These are phyloP conservation scores for Penicillium simplicissimum DNA, from an alignment of 495 filamentous ascomycete genomes.

Conservation along the genomic window DNA sequence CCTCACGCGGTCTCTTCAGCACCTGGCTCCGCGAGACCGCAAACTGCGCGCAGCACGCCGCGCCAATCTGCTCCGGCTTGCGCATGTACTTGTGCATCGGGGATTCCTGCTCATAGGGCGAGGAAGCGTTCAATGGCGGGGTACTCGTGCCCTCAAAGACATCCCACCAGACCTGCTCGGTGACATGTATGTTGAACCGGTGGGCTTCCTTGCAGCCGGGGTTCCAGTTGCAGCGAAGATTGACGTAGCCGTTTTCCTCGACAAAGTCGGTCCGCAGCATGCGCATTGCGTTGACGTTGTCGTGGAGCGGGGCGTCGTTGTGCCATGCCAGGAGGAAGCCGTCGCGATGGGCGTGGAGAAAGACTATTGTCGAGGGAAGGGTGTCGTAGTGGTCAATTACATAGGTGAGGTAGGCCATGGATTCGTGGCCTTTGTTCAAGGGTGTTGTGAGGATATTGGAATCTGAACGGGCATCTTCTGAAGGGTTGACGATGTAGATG, in stretches of 20 bases:
- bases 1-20: constrained; percentile 52
- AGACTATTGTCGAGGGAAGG: constrained; percentile 65
- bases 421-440: constrained; percentile 74
- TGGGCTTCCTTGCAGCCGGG: constrained; percentile 57
- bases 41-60: constrained; percentile 71
- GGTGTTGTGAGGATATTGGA: constrained; percentile 35
- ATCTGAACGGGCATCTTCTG: constrained; percentile 49
- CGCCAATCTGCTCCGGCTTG: constrained; percentile 39
- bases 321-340: constrained; percentile 60
- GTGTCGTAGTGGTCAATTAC: constrained; percentile 69
- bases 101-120: constrained; percentile 15
- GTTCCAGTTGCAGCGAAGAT: constrained; percentile 65
- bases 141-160: constrained; percentile 55
- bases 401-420: constrained; percentile 72
- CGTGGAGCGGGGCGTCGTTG: constrained; percentile 55
- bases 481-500: constrained; percentile 66
- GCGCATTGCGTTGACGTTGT: constrained; percentile 56
- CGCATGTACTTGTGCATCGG: constrained; percentile 23
- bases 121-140: constrained; percentile 43
- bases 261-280: constrained; percentile 52
- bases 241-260: constrained; percentile 61
- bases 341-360: constrained; percentile 65
- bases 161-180: constrained; percentile 53
- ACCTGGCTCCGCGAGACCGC: constrained; percentile 55
- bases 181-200: constrained; percentile 59